These are phyloP conservation scores for Fusarium sp. DNA, from an alignment of 2,329 filamentous ascomycete species.

Conservation along the genomic window DNA sequence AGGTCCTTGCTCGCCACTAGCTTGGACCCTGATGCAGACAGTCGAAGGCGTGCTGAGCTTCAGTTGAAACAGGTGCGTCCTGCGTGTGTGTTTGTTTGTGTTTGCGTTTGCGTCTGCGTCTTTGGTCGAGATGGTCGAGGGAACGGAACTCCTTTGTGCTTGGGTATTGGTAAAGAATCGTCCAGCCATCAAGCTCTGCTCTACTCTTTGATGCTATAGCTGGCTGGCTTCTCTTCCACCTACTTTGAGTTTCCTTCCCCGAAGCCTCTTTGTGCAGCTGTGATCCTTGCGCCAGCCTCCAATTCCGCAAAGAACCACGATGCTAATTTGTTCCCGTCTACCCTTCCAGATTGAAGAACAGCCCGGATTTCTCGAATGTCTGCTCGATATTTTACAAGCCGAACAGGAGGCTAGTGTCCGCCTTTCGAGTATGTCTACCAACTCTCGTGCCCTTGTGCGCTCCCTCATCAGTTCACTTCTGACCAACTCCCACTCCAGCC, in stretches of 20 bases:
- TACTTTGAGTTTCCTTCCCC: constrained; percentile 8
- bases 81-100: neutral
- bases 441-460: constrained; percentile 13
- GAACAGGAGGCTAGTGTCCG: constrained; percentile 88
- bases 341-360: constrained; percentile 81
- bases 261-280: constrained; percentile 19
- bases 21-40: constrained; percentile 77
- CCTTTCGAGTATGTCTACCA: constrained; percentile 77
- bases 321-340: constrained; percentile 33
- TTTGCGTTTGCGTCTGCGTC: constrained; percentile 1
- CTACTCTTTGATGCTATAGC: neutral
- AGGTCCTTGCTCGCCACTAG: constrained; percentile 81
- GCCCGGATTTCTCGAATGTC: constrained; percentile 87
- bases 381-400: constrained; percentile 87
- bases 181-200: neutral
- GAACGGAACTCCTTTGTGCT: constrained; percentile 6
- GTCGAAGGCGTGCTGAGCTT: constrained; percentile 78
- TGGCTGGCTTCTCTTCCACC: neutral
- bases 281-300: constrained; percentile 23
- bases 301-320: neutral
- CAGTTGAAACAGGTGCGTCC: constrained; percentile 80
- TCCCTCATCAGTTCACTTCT: constrained; percentile 32
- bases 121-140: constrained; percentile 13
- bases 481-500: constrained; percentile 61
- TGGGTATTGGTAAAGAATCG: neutral